Base-by-base conservation (phyloP, 2,329 filamentous ascomycete genomes). In the Epichloe gansuensis region DNA sequence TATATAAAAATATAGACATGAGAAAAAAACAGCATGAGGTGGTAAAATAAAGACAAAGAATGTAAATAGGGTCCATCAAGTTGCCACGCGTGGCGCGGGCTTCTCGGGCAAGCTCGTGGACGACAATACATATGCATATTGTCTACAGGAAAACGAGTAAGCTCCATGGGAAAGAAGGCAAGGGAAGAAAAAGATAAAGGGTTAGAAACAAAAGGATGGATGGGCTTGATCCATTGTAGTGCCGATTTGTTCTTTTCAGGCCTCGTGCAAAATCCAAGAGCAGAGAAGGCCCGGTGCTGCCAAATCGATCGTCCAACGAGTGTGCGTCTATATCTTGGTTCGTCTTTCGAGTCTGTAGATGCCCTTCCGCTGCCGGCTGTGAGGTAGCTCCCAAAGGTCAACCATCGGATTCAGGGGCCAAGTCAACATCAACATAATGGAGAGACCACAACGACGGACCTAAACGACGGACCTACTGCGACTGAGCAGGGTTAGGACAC, bases 401-500 rank as follows among this genome's bases (percentile, higher is more conserved):
- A 21, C 52, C 57, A n/a, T 50, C 43, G 21, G 45, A 15, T 35
- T 35, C 28, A 12, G 17, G 23, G 39, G 23, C 21, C 12, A 42
- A 21, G 25, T 13, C 41, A 6, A 35, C 23, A 21, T 39, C 4
- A 31, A 35, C 25, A 7, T 3, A 46, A 12, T 3, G 21, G 7
- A 34, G 23, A 15, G n/a, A 39, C 6, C 23, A 35, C 13, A n/a
- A 4, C 9, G 46, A 50, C 46, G 23, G 51, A 41, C n/a, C 13
- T 50, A 50, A n/a, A 4, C 9, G 46, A 50, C 46, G 23, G 51
- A 41, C n/a, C 13, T 50, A 50, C 17, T 46, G 6, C n/a, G 42
- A 34, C 21, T 52, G 55, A 48, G 56, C 57, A 45, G 65, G 65
- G 25, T 67, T 66, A 17, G 63, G 63, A 54, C 67, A 69, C 48